Conservation (phyloP, 1,284 basidiomycete species). For the Cutaneotrichosporon mucoides region DNA sequence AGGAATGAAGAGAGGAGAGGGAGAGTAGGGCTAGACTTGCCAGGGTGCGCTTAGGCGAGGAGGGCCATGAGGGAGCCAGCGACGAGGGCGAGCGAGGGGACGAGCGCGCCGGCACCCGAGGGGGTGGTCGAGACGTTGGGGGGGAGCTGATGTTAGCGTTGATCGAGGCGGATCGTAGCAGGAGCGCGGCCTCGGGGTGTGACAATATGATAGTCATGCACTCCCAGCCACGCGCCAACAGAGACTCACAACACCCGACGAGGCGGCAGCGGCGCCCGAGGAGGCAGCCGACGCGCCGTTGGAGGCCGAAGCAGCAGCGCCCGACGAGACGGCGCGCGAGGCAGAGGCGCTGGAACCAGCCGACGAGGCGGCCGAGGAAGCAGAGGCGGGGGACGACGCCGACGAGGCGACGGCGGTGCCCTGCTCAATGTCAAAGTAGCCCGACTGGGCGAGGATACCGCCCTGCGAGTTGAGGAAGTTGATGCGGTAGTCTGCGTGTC, state of each 20-base stretch:
- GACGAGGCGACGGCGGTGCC: conserved; percentile 18
- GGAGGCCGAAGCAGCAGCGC: not conserved
- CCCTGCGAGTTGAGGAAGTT: conserved; percentile 25
- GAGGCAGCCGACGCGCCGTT: not conserved
- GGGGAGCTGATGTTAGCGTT: conserved; percentile 1
- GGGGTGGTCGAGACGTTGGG: not conserved
- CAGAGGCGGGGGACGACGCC: conserved; percentile 6
- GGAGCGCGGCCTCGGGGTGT: no score
- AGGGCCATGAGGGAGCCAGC: conserved; percentile 10
- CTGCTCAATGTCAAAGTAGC: conserved; percentile 32
- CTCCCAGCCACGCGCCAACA: not conserved
- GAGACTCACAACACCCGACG: not conserved
- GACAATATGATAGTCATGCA: no score
- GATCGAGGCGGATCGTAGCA: not conserved
- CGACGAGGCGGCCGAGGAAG: not conserved
- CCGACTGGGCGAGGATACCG: conserved; percentile 42
- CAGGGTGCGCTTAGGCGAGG: conserved; percentile 10
- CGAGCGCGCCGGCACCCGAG: conserved; percentile 7
- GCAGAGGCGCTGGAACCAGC: no score
- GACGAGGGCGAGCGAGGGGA: conserved; percentile 18
- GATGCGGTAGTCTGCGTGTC: conserved; percentile 10
- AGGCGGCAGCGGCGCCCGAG: no score
- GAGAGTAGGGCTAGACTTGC: not conserved
- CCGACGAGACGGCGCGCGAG: not conserved
- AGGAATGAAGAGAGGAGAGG: not conserved